These are phyloP conservation scores for Chalaropsis ovoidea DNA, from an alignment of 2,329 filamentous ascomycete species.

Conservation along the genomic window DNA sequence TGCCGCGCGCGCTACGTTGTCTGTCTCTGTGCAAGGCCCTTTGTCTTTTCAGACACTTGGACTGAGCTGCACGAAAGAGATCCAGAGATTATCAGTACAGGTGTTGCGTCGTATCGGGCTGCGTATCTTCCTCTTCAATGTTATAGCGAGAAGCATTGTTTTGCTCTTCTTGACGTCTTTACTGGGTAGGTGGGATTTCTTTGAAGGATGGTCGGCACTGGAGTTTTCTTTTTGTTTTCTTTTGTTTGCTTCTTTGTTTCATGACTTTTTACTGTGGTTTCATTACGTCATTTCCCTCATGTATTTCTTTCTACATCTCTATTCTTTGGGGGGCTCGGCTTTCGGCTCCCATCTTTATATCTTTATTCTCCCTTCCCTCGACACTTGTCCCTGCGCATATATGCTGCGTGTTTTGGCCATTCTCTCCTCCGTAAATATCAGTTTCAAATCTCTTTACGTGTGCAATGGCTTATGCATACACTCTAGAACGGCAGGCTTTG, in stretches of 20 bases:
- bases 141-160: slow-evolving; percentile 3
- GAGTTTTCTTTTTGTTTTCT: slow-evolving; percentile 8
- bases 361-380: slow-evolving; percentile 2
- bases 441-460: too few relatives aligned
- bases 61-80: neutral
- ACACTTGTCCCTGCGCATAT: neutral
- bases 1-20: neutral
- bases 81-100: neutral
- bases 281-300: slow-evolving; percentile 1
- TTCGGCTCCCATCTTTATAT: slow-evolving; percentile 10
- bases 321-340: neutral
- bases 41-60: slow-evolving; percentile 12
- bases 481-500: slow-evolving; percentile 37
- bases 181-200: slow-evolving; percentile 13
- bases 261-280: slow-evolving; percentile 6
- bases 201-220: slow-evolving; percentile 6
- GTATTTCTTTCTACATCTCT: slow-evolving; percentile 9
- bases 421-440: neutral
- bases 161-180: neutral
- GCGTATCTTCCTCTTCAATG: neutral
- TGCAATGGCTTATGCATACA: neutral
- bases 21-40: neutral
- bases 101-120: neutral
- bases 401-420: neutral
- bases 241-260: slow-evolving; percentile 9